Percentiles rank a stretch among this genome's conserved stretches.
Conservation (phyloP, 2,329 filamentous ascomycete genomes). For the Penicillium rolfsii region DNA sequence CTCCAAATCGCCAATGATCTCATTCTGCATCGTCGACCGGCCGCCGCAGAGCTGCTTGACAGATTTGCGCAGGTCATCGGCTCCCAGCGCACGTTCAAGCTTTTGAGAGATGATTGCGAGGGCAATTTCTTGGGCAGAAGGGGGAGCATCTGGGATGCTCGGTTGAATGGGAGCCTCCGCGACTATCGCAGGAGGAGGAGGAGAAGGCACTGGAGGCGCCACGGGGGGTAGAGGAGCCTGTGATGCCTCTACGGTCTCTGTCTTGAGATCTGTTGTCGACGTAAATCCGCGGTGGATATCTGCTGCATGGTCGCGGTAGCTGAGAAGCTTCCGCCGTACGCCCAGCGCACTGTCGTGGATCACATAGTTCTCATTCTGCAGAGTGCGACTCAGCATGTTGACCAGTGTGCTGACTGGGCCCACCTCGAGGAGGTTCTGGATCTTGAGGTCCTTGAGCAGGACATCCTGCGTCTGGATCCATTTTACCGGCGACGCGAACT, state of each 20-base stretch:
- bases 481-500: conserved; percentile 21
- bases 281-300: conserved; percentile 1
- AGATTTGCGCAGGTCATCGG: conserved; percentile 8
- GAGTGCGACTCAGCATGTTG: conserved; percentile 40
- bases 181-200: background rate
- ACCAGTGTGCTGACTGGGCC: conserved; percentile 40
- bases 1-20: conserved; percentile 47
- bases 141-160: conserved; percentile 23
- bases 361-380: conserved; percentile 5
- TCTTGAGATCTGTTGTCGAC: background rate
- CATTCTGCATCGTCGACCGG: conserved; percentile 47
- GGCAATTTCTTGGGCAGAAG: conserved; percentile 23
- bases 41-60: conserved; percentile 27
- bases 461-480: conserved; percentile 44
- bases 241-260: background rate
- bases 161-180: background rate
- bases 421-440: conserved; percentile 41
- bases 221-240: background rate
- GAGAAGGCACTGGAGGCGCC: conserved; percentile 3
- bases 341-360: conserved; percentile 2
- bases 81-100: conserved; percentile 3
- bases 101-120: conserved; percentile 4
- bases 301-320: conserved; percentile 1
- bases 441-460: conserved; percentile 31
- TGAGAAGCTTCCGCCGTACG: background rate